Evolutionary conservation across 345 rosid genomes (phyloP).

Genomic region (thale cress (Arabidopsis thaliana)): TAIR10.1 NC_003075.7:148501-149000

Average conservation of each 20-base stretch:
- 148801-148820: slow-evolving; percentile 48
- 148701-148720: background rate
- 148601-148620: slow-evolving; percentile 29
- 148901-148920: slow-evolving; percentile 10
- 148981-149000: slow-evolving; percentile 32
- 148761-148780: slow-evolving; percentile 10
- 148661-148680: background rate
- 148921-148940: slow-evolving; percentile 20
- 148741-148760: slow-evolving; percentile 11
- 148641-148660: background rate
- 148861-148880: slow-evolving; percentile 23
- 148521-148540: background rate
- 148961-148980: slow-evolving; percentile 17
- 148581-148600: slow-evolving; percentile 16
- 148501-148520: background rate
- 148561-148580: background rate
- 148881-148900: slow-evolving; percentile 38
- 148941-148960: slow-evolving; percentile 25
- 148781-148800: slow-evolving; percentile 43
- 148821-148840: slow-evolving; percentile 4
- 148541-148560: background rate
- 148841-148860: background rate
- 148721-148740: background rate
- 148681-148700: too few species aligned
- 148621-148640: slow-evolving; percentile 37